phyloP scores from a whole-genome alignment of 345 rosid genomes.

The Eucalyptus sideroxylon region DNA sequence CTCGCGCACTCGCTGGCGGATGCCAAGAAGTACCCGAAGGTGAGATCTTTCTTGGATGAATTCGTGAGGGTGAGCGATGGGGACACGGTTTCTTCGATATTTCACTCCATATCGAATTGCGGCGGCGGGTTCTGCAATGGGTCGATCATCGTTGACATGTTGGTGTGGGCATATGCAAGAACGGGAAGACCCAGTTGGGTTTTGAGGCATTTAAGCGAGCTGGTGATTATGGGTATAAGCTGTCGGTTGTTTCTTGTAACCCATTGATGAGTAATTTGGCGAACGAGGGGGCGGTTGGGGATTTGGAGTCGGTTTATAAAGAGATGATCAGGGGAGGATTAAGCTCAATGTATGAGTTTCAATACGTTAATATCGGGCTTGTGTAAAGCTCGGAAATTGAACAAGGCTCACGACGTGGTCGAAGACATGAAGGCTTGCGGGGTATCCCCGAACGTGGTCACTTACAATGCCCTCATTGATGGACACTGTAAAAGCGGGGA shows the following conservation, averaged over 20 bases:
- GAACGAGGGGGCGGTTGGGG: constrained; percentile 22
- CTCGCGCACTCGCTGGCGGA: constrained; percentile 31
- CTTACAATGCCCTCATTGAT: constrained; percentile 57
- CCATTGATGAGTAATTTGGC: constrained; percentile 59
- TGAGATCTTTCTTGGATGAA: constrained; percentile 51
- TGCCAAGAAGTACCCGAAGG: constrained; percentile 40
- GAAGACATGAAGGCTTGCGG: constrained; percentile 67
- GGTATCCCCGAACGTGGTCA: constrained; percentile 32
- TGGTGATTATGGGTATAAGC: constrained; percentile 56
- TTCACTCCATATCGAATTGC: constrained; percentile 49
- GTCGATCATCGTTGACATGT: constrained; percentile 54
- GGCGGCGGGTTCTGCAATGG: constrained; percentile 33
- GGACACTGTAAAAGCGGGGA: constrained; percentile 67
- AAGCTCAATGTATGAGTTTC: constrained; percentile 32
- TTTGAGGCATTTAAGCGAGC: constrained; percentile 72
- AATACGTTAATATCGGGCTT: constrained; percentile 47
- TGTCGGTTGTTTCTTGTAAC: constrained; percentile 63
- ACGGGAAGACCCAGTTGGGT: constrained; percentile 26
- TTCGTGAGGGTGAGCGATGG: constrained; percentile 25
- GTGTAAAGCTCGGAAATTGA: constrained; percentile 70
- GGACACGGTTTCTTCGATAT: constrained; percentile 31
- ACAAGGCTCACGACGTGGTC: constrained; percentile 45
- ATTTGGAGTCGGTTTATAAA: constrained; percentile 47
- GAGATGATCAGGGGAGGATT: constrained; percentile 61
- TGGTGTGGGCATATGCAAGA: constrained; percentile 49